These are phyloP conservation scores for Phytopythium litorale DNA, from an alignment of 352 stramenopile species.

Conservation along the genomic window DNA sequence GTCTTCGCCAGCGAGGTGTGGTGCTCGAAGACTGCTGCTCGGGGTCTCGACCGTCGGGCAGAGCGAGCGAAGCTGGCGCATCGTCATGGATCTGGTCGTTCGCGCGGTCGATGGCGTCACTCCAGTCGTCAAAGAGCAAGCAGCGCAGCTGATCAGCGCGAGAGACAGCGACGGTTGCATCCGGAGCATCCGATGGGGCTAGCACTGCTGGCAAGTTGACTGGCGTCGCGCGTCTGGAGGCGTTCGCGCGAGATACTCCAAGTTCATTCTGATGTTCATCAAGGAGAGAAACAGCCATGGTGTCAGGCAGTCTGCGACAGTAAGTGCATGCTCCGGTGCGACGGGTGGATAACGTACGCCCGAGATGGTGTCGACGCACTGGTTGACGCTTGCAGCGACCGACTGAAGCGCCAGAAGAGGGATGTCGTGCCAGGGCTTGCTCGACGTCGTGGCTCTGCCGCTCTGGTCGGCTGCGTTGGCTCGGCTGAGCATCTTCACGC, in stretches of 20 bases:
- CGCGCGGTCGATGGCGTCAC: conserved; percentile 14
- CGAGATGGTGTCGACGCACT: conserved; percentile 57
- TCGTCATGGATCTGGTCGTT: conserved; percentile 4
- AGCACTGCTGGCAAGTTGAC: conserved; percentile 32
- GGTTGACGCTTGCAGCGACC: conserved; percentile 38
- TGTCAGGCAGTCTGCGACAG: background rate
- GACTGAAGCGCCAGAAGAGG: conserved; percentile 43
- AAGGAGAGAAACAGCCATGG: background rate
- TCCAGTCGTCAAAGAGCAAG: conserved; percentile 62
- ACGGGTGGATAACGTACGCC: conserved; percentile 28
- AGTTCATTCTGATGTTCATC: conserved; percentile 26
- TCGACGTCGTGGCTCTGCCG: background rate
- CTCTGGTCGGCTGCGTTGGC: background rate
- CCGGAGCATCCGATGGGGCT: conserved; percentile 12
- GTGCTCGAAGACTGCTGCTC: background rate
- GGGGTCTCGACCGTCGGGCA: conserved; percentile 8
- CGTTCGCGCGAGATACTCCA: conserved; percentile 38
- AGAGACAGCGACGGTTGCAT: background rate
- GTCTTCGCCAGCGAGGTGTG: conserved; percentile 3
- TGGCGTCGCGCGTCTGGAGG: conserved; percentile 25
- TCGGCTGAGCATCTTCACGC: background rate
- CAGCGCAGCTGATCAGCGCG: conserved; percentile 55
- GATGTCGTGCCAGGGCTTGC: conserved; percentile 26
- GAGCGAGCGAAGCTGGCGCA: conserved; percentile 17
- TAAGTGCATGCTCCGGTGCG: background rate